A percentile compares a stretch with the other conserved stretches of the same genome.
These are phyloP conservation scores for Fraxinus latifolia DNA, from an alignment of 305 asterid species.

Conservation along the genomic window DNA sequence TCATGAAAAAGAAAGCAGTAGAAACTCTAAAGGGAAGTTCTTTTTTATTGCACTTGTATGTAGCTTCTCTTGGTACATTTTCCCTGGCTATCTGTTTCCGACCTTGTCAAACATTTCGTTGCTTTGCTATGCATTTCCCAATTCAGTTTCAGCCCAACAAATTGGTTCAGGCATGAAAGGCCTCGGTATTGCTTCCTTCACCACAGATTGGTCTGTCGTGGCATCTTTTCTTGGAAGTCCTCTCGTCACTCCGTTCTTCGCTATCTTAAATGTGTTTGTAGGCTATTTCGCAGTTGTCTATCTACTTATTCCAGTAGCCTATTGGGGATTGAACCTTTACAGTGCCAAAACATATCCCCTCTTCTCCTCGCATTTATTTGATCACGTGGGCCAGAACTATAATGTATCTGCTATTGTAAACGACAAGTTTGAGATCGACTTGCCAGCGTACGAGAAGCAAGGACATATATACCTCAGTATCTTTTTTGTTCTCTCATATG, in stretches of 20 bases:
- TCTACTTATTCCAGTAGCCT: conserved; percentile 43
- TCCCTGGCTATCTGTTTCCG: conserved; percentile 59
- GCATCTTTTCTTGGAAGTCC: conserved; percentile 64
- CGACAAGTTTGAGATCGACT: conserved; percentile 55
- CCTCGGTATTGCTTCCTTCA: conserved; percentile 57
- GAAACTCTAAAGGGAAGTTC: conserved; percentile 53
- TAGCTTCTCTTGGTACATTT: conserved; percentile 50
- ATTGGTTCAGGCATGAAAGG: conserved; percentile 69
- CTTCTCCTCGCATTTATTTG: conserved; percentile 41
- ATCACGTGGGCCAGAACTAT: conserved; percentile 34
- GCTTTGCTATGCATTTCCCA: conserved; percentile 48
- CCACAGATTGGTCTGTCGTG: conserved; percentile 60
- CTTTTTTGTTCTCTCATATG: conserved; percentile 57
- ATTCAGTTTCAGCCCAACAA: conserved; percentile 51
- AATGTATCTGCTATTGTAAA: conserved; percentile 53
- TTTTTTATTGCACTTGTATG: conserved; percentile 50
- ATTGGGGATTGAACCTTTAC: conserved; percentile 66
- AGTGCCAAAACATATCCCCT: conserved; percentile 54
- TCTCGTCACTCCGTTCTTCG: conserved; percentile 62
- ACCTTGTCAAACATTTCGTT: conserved; percentile 45
- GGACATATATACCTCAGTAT: conserved; percentile 51
- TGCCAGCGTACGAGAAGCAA: conserved; percentile 35
- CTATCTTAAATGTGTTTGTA: conserved; percentile 43
- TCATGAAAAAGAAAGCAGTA: conserved; percentile 48
- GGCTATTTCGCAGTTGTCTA: conserved; percentile 50